Percentiles rank a stretch among this genome's conserved stretches.
phyloP scores from a whole-genome alignment of 371 early-diverging fungal species.

The Saksenaea oblongispora region DNA sequence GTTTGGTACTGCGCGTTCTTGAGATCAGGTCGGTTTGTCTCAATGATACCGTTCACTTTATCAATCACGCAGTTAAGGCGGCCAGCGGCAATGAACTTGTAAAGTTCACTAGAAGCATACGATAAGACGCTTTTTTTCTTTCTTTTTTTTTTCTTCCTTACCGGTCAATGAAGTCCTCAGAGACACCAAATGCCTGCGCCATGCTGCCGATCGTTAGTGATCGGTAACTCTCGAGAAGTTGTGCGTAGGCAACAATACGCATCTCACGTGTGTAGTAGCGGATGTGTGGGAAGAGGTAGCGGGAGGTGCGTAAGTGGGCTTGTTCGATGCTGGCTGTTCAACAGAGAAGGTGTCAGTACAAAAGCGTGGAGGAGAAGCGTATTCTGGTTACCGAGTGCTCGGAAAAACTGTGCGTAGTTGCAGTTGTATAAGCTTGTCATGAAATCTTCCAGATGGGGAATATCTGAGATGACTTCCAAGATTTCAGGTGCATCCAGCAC shows the following conservation, averaged over 20 bases:
- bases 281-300: slow-evolving; percentile 82
- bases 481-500: slow-evolving; percentile 97
- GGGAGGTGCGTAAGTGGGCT: slow-evolving; percentile 49
- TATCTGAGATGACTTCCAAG: slow-evolving; percentile 91
- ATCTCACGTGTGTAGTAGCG: slow-evolving; percentile 96
- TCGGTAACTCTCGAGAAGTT: slow-evolving; percentile 97
- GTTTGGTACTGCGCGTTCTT: slow-evolving; percentile 97
- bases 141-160: slow-evolving; percentile 32
- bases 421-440: slow-evolving; percentile 91
- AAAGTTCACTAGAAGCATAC: slow-evolving; percentile 73
- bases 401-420: slow-evolving; percentile 93
- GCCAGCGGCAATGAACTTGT: slow-evolving; percentile 95
- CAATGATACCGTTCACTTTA: slow-evolving; percentile 97
- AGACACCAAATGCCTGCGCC: slow-evolving; percentile 97
- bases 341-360: slow-evolving; percentile 10
- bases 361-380: too few species aligned
- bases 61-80: slow-evolving; percentile 99
- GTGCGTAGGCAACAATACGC: slow-evolving; percentile 97
- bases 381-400: slow-evolving; percentile 62
- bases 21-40: slow-evolving; percentile 94
- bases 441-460: slow-evolving; percentile 82
- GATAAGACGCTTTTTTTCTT: not conserved
- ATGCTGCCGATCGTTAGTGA: slow-evolving; percentile 94
- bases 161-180: slow-evolving; percentile 93
- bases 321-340: slow-evolving; percentile 53